Evolutionary conservation across 441 rosid genomes (phyloP).

Genomic region (Cnidoscolus chayamansa): DNA sequence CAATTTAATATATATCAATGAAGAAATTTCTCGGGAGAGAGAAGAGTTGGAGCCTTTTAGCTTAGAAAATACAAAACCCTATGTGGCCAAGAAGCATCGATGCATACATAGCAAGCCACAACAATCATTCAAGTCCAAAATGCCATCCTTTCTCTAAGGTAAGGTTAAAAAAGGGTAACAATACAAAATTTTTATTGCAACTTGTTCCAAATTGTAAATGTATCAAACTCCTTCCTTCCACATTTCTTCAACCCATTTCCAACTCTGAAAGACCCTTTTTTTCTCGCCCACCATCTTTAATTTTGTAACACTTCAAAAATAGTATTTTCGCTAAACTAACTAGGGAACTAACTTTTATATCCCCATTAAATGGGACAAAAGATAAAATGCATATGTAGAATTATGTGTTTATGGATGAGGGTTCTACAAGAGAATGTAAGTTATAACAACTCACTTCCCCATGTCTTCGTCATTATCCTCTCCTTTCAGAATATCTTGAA

Average conservation of each 20-base stretch:
- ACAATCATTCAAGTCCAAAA: background rate
- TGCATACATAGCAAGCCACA: background rate
- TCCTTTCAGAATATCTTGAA: constrained; percentile 46
- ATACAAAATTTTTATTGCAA: constrained; percentile 12
- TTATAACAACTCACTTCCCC: background rate
- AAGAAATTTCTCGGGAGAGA: no score
- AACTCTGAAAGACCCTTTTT: no score
- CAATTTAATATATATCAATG: no score
- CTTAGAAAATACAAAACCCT: no score
- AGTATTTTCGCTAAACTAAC: constrained; percentile 13
- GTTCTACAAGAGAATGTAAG: constrained; percentile 14
- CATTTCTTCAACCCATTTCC: background rate
- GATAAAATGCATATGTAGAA: constrained; percentile 5
- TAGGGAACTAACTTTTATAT: constrained; percentile 1
- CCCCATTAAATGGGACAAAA: constrained; percentile 14
- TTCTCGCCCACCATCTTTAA: constrained; percentile 11
- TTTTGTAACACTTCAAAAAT: constrained; percentile 12
- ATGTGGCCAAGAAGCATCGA: no score
- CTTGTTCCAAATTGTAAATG: background rate
- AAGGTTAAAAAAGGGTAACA: background rate
- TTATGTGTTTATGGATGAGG: background rate
- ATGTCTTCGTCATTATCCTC: background rate
- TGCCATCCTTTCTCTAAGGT: background rate
- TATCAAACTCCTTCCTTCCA: background rate
- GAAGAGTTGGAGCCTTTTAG: no score